Evolutionary conservation across 805 yeast species (phyloP), one percentile per base, ranked within the genome.

Genomic region (Ogataea chonburiensis): DNA sequence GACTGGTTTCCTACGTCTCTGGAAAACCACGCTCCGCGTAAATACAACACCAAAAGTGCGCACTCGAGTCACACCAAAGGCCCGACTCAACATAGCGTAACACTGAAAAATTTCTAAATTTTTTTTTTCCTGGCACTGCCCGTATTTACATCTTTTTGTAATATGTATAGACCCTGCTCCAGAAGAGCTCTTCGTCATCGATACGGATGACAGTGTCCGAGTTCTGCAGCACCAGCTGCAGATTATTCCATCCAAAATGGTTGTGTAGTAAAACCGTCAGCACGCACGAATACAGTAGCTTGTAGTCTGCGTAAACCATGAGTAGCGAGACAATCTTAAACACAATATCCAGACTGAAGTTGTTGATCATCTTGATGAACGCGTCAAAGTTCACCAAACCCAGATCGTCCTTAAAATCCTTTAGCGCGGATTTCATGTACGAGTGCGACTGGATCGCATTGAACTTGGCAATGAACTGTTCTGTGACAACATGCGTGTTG

Each of bases 231-330:
- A 56, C 47, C 20, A 53, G 37, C 29, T 60, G 63, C n/a, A 61
- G 34, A 36, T 45, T 56, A 32, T 53, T 55, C 63, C 63, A 75
- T 2, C 80, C 80, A 53, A 68, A 73, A 53, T 75, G 79, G 50
- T 71, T 68, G 42, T 74, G 70, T 27, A 68, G 55, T 18, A 73
- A 47, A 4, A 74, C 56, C 16, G 68, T 66, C 22, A 70, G 36
- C 5, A 66, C 45, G 13, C 71, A 50, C 0, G 77, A 59, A 17
- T 64, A 55, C 14, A 68, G 43, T 3, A 67, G 48, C 45, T 67
- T 71, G 49, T 71, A 68, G 38, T 59, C 57, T 12, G 46, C 43
- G 22, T 50, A 40, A 2, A 50, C 52, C 7, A 61, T 33, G 8
- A 62, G 31, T 18, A 62, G 30, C 24, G 51, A 51, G 24, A 56